Evolutionary conservation across 2,329 filamentous ascomycete species (phyloP).

Genomic region (Hypoxylon sp.): DNA sequence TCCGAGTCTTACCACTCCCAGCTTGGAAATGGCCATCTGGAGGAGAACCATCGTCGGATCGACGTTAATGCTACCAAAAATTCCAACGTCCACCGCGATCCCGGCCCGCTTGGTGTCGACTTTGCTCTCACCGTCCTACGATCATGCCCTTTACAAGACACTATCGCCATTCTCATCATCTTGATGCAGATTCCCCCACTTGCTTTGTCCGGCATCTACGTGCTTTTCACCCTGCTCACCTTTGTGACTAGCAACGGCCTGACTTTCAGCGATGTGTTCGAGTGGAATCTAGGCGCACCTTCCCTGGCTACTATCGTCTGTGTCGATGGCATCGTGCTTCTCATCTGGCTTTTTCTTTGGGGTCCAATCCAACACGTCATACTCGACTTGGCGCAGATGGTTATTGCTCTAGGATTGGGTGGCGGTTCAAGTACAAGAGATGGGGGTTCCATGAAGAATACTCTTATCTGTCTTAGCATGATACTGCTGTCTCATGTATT

Average conservation of each 20-base stretch:
- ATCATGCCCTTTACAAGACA: conserved; percentile 92
- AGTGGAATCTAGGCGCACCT: conserved; percentile 86
- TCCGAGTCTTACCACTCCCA: conserved; percentile 65
- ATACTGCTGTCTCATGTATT: conserved; percentile 71
- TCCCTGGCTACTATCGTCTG: conserved; percentile 87
- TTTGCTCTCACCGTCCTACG: conserved; percentile 88
- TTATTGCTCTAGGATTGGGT: conserved; percentile 91
- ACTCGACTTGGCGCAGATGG: conserved; percentile 90
- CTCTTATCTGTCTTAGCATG: conserved; percentile 78
- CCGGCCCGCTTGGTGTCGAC: conserved; percentile 74
- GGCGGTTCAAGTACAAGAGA: conserved; percentile 80
- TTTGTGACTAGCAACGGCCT: conserved; percentile 88
- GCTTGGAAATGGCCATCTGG: conserved; percentile 56
- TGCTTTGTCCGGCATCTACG: conserved; percentile 89
- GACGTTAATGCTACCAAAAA: conserved; percentile 79
- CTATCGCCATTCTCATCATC: conserved; percentile 95
- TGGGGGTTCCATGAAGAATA: conserved; percentile 76
- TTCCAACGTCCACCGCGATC: conserved; percentile 76
- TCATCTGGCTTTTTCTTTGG: conserved; percentile 91
- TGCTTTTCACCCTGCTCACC: conserved; percentile 91
- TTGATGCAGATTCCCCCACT: conserved; percentile 92
- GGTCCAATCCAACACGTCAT: conserved; percentile 88
- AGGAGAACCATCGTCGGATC: conserved; percentile 74
- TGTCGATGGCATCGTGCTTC: conserved; percentile 85
- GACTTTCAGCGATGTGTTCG: conserved; percentile 91